Evolutionary conservation across 495 filamentous ascomycete species (phyloP).

Genomic region (Tuber aestivum): DNA sequence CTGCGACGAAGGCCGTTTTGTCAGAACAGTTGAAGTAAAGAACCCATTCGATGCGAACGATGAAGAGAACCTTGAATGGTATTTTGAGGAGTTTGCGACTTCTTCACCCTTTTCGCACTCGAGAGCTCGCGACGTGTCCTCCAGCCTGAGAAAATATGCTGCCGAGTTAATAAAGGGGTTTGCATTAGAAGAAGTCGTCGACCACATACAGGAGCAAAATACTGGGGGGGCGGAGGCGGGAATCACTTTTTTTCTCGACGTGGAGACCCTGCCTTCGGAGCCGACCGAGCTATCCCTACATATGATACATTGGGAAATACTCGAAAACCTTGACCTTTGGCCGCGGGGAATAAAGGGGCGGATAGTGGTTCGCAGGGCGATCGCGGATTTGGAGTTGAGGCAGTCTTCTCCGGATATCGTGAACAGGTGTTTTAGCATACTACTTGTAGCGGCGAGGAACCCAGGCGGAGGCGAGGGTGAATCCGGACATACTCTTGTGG

Average conservation of each 20-base stretch:
- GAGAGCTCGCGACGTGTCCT: not conserved
- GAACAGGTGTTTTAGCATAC: conserved; percentile 19
- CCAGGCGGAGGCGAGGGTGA: not conserved
- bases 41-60: not conserved
- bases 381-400: not conserved
- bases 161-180: not conserved
- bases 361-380: conserved; percentile 26
- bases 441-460: conserved; percentile 17
- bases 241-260: not conserved
- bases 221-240: not conserved
- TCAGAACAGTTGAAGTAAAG: not conserved
- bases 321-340: conserved; percentile 24
- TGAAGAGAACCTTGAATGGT: conserved; percentile 1
- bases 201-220: not conserved
- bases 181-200: not conserved
- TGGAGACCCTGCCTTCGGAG: not conserved
- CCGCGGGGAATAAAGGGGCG: conserved; percentile 8
- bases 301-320: conserved; percentile 26
- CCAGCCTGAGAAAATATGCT: not conserved
- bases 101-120: not conserved
- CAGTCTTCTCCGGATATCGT: conserved; percentile 3
- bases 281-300: conserved; percentile 11
- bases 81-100: not conserved
- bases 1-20: not conserved
- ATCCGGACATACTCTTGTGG: not conserved